Percentiles rank a stretch among this genome's conserved stretches.
Evolutionary conservation across 768 basidiomycete species (phyloP).

Genomic region (Rhodotorula paludigena): DNA sequence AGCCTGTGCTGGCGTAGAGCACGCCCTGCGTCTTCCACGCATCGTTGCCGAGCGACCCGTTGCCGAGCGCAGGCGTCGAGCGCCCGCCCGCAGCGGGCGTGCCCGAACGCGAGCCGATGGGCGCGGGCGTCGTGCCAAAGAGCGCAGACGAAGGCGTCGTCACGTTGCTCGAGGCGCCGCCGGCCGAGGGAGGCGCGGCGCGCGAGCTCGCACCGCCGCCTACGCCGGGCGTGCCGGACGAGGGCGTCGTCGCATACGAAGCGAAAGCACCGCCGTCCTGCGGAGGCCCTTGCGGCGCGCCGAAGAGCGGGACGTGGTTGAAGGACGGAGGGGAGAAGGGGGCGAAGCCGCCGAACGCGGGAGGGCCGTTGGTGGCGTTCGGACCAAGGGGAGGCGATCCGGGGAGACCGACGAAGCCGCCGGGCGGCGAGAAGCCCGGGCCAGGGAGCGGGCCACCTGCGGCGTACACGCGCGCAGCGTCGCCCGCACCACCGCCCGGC

Average conservation of each 20-base stretch:
- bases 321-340: slow-evolving; percentile 32
- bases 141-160: slow-evolving; percentile 6
- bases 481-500: neutral
- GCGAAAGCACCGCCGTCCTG: neutral
- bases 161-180: neutral
- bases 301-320: slow-evolving; percentile 28
- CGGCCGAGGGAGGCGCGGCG: neutral
- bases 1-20: neutral
- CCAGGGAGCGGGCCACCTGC: neutral
- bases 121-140: slow-evolving; percentile 17
- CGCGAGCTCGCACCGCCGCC: no score
- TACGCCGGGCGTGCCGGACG: neutral
- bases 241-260: neutral
- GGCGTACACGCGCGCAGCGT: neutral
- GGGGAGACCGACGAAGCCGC: slow-evolving; percentile 16
- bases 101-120: slow-evolving; percentile 20
- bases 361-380: neutral
- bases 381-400: slow-evolving; percentile 1
- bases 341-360: slow-evolving; percentile 29
- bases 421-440: slow-evolving; percentile 22
- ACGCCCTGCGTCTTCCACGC: slow-evolving; percentile 22
- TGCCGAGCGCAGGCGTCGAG: slow-evolving; percentile 16
- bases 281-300: slow-evolving; percentile 2
- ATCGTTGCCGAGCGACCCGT: slow-evolving; percentile 23
- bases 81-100: slow-evolving; percentile 11